Percentiles rank a stretch among this genome's conserved stretches.
Conservation (phyloP, 1,284 basidiomycete species). For the Cutaneotrichosporon curvatum region DNA sequence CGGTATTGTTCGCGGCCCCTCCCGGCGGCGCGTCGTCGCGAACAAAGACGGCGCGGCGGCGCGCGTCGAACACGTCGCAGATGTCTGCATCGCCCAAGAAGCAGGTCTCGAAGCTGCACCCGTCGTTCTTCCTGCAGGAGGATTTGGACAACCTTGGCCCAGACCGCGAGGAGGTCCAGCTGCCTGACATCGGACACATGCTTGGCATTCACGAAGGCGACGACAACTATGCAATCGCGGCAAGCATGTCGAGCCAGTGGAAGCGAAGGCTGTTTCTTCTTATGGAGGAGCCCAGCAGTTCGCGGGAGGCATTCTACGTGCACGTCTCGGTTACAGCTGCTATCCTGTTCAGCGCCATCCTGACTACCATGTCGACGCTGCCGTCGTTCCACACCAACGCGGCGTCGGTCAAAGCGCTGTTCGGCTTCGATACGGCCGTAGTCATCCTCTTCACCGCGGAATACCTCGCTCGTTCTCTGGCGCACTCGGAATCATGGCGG, state of each 20-base stretch:
- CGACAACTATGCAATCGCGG: slow-evolving; percentile 42
- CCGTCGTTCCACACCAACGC: slow-evolving; percentile 62
- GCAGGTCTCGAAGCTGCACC: neutral
- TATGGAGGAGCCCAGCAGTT: slow-evolving; percentile 44
- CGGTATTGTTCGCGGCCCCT: slow-evolving; percentile 30
- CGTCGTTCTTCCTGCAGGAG: slow-evolving; percentile 14
- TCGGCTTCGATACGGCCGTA: slow-evolving; percentile 66
- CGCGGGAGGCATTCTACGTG: slow-evolving; percentile 43
- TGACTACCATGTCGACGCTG: slow-evolving; percentile 78
- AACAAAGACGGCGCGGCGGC: neutral
- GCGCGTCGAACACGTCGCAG: slow-evolving; percentile 1
- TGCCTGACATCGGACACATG: slow-evolving; percentile 45
- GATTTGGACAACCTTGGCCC: slow-evolving; percentile 9
- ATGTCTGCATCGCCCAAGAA: slow-evolving; percentile 5
- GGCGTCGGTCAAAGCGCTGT: slow-evolving; percentile 64
- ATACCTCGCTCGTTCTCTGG: slow-evolving; percentile 39
- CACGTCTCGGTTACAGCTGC: slow-evolving; percentile 42
- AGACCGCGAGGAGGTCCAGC: slow-evolving; percentile 31
- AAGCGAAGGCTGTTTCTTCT: slow-evolving; percentile 44
- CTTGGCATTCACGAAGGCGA: slow-evolving; percentile 43
- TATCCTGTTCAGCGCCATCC: slow-evolving; percentile 57
- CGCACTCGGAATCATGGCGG: slow-evolving; percentile 45
- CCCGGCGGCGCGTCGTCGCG: neutral
- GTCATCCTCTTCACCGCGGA: slow-evolving; percentile 78
- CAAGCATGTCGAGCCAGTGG: slow-evolving; percentile 36